A percentile compares a stretch with the other conserved stretches of the same genome.
Conservation (phyloP, 345 rosid species). For the Luvunga scandens region DNA sequence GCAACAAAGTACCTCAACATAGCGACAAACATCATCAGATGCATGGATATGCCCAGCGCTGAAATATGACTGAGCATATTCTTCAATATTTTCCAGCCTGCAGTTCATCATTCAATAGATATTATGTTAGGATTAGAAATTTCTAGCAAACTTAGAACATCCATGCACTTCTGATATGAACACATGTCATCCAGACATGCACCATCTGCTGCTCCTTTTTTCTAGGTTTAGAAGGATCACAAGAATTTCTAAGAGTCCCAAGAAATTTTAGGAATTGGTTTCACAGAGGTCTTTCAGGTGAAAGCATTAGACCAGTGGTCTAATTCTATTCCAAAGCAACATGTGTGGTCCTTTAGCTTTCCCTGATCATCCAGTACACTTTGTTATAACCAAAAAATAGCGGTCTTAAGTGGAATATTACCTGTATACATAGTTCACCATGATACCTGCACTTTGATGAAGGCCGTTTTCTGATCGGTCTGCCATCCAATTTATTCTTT, state of each 20-base stretch:
- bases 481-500: slow-evolving; percentile 97
- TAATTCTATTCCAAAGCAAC: background rate
- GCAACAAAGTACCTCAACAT: slow-evolving; percentile 23
- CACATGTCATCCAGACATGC: background rate
- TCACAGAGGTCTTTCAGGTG: background rate
- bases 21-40: slow-evolving; percentile 38
- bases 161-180: background rate
- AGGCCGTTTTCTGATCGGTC: slow-evolving; percentile 72
- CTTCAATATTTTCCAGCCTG: slow-evolving; percentile 81
- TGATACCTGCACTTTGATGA: slow-evolving; percentile 73
- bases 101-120: slow-evolving; percentile 14
- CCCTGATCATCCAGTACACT: background rate
- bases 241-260: background rate
- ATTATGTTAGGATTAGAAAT: background rate
- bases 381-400: background rate
- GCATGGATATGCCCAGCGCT: slow-evolving; percentile 64
- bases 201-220: background rate
- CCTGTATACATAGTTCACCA: slow-evolving; percentile 96
- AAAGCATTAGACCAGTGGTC: background rate
- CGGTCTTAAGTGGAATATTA: slow-evolving; percentile 21
- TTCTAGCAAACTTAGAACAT: background rate
- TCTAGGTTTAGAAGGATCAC: background rate
- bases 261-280: background rate
- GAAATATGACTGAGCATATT: slow-evolving; percentile 75
- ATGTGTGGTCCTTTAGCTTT: background rate